Evolutionary conservation across 2,329 filamentous ascomycete genomes (phyloP).

Genomic region (Fusarium chaquense): DNA sequence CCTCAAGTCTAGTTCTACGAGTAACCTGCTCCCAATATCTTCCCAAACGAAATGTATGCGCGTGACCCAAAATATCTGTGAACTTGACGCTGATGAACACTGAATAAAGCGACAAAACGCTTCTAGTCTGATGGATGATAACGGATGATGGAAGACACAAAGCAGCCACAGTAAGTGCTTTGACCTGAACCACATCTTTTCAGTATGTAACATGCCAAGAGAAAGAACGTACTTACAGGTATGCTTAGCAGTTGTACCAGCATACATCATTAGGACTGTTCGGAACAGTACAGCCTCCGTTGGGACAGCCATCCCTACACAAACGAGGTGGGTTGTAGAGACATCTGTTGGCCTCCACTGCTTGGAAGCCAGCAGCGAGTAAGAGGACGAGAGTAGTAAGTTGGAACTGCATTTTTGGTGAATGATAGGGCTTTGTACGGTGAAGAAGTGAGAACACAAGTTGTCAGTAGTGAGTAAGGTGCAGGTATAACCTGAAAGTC

Average conservation of each 20-base stretch:
- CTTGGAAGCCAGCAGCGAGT: background rate
- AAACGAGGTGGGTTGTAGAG: background rate
- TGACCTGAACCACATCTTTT: background rate
- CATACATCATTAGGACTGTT: background rate
- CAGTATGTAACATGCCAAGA: background rate
- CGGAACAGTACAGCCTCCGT: background rate
- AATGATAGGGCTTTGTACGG: background rate
- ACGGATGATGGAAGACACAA: background rate
- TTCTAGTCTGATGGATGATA: background rate
- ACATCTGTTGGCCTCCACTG: background rate
- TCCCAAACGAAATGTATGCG: background rate
- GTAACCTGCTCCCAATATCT: background rate
- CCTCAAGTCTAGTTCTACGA: background rate
- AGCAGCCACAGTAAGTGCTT: background rate
- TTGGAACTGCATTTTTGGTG: background rate
- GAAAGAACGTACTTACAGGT: background rate
- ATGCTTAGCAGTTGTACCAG: background rate
- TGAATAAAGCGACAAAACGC: background rate
- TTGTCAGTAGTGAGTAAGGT: background rate
- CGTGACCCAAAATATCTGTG: background rate
- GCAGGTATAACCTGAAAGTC: background rate
- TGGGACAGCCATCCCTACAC: background rate
- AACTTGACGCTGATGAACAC: fast-evolving
- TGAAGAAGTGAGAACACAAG: background rate
- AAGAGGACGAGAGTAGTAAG: background rate